These are phyloP conservation scores for Apiospora marii DNA, from an alignment of 2,329 filamentous ascomycete genomes.

Conservation along the genomic window DNA sequence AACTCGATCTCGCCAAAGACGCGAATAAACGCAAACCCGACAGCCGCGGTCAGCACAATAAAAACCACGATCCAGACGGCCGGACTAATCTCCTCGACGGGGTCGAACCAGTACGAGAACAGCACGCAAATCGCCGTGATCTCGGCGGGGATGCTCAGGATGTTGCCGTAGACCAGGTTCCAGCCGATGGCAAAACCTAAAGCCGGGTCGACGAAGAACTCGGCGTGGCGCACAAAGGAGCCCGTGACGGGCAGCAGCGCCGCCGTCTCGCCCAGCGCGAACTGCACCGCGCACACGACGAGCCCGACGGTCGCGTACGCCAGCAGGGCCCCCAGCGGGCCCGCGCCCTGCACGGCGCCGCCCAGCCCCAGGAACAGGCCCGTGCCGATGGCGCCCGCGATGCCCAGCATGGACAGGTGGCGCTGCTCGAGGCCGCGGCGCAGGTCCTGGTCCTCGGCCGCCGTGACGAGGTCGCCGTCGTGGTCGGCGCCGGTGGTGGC, in stretches of 20 bases:
- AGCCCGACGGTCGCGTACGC: slow-evolving; percentile 74
- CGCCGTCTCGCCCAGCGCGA: slow-evolving; percentile 83
- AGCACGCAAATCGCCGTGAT: slow-evolving; percentile 64
- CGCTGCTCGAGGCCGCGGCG: slow-evolving; percentile 59
- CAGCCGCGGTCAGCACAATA: slow-evolving; percentile 55
- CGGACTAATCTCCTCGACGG: slow-evolving; percentile 61
- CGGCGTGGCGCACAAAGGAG: slow-evolving; percentile 83
- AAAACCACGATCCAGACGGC: slow-evolving; percentile 66
- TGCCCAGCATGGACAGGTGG: slow-evolving; percentile 69
- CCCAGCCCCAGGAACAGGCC: slow-evolving; percentile 77
- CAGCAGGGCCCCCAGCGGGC: slow-evolving; percentile 74
- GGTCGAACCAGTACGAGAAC: slow-evolving; percentile 58
- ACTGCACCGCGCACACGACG: slow-evolving; percentile 83
- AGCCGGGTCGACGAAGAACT: slow-evolving; percentile 80
- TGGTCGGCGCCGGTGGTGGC: slow-evolving; percentile 26
- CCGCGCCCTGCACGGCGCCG: slow-evolving; percentile 59
- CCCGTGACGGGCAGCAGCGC: slow-evolving; percentile 80
- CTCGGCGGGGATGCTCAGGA: slow-evolving; percentile 64
- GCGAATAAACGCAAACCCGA: slow-evolving; percentile 60
- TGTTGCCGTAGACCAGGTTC: slow-evolving; percentile 64
- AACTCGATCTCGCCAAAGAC: slow-evolving; percentile 68
- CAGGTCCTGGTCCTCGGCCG: slow-evolving; percentile 57
- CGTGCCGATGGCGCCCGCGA: slow-evolving; percentile 78
- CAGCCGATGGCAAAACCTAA: slow-evolving; percentile 82
- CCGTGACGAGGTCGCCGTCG: slow-evolving; percentile 55